These are phyloP conservation scores for Aureobasidium sp. DNA, from an alignment of 2,329 filamentous ascomycete genomes.

Conservation along the genomic window DNA sequence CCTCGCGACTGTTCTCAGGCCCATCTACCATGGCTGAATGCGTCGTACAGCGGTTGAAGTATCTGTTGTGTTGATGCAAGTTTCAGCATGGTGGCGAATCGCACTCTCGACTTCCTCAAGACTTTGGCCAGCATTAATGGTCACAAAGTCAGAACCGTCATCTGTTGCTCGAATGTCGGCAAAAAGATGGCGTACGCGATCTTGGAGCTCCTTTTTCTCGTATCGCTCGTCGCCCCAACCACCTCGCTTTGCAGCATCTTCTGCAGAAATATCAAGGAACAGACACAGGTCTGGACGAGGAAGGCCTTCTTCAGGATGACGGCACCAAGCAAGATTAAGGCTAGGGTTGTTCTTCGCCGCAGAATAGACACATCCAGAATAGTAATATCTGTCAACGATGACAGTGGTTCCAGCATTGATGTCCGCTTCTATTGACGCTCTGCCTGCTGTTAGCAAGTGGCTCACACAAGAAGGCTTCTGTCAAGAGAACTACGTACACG, in stretches of 20 bases:
- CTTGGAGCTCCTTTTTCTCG: constrained; percentile 77
- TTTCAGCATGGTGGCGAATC: constrained; percentile 23
- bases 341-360: constrained; percentile 73
- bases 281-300: constrained; percentile 81
- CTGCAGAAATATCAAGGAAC: constrained; percentile 75
- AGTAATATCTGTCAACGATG: constrained; percentile 88
- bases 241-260: constrained; percentile 66
- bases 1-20: neutral
- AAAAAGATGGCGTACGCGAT: constrained; percentile 69
- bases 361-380: constrained; percentile 88
- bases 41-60: constrained; percentile 6
- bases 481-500: constrained; percentile 31
- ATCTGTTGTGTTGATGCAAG: constrained; percentile 16
- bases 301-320: constrained; percentile 75
- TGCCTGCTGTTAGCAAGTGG: constrained; percentile 18
- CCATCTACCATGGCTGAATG: constrained; percentile 14
- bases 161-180: constrained; percentile 43
- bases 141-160: constrained; percentile 46
- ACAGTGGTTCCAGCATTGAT: constrained; percentile 65
- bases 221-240: constrained; percentile 87
- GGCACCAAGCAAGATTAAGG: constrained; percentile 71
- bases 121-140: constrained; percentile 48
- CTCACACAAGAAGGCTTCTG: neutral
- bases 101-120: constrained; percentile 45
- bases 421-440: constrained; percentile 31